Conservation (phyloP, 1,284 basidiomycete genomes). For the Ustilago vetiveriae region DNA sequence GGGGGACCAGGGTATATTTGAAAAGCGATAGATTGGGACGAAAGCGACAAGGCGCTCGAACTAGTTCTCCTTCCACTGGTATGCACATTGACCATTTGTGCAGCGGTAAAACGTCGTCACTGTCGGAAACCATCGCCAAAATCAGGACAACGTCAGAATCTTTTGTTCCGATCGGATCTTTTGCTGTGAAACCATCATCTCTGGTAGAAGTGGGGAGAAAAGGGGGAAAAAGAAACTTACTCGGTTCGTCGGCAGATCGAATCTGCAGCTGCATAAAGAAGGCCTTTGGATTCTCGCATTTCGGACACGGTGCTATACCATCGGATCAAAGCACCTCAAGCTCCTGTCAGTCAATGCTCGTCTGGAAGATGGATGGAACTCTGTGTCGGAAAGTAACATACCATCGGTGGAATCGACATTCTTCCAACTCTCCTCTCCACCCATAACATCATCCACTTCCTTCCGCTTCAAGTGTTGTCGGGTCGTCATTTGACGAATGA, state of each 20-base stretch:
- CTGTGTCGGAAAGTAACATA: conserved; percentile 16
- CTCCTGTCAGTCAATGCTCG: conserved; percentile 3
- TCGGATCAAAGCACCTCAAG: background rate
- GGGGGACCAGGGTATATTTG: background rate
- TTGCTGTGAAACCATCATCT: no score
- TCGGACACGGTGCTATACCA: conserved; percentile 75
- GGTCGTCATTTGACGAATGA: conserved; percentile 75
- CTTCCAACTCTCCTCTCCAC: conserved; percentile 84
- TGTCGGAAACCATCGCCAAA: conserved; percentile 4
- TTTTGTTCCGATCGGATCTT: no score
- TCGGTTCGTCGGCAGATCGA: conserved; percentile 76
- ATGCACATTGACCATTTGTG: conserved; percentile 54
- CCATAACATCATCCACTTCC: conserved; percentile 61
- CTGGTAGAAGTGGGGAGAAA: no score
- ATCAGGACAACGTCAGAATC: background rate
- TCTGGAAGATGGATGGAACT: background rate
- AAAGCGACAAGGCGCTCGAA: background rate
- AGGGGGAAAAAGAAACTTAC: no score
- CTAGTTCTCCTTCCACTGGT: conserved; percentile 63
- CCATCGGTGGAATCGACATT: conserved; percentile 86
- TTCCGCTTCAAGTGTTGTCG: conserved; percentile 54
- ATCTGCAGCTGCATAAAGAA: conserved; percentile 98
- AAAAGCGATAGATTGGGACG: no score
- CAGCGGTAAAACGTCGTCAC: conserved; percentile 66
- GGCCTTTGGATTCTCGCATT: conserved; percentile 86